Evolutionary conservation across 2,329 filamentous ascomycete species (phyloP), one percentile per base, ranked within the genome.

Genomic region (Cryphonectria parasitica): DNA sequence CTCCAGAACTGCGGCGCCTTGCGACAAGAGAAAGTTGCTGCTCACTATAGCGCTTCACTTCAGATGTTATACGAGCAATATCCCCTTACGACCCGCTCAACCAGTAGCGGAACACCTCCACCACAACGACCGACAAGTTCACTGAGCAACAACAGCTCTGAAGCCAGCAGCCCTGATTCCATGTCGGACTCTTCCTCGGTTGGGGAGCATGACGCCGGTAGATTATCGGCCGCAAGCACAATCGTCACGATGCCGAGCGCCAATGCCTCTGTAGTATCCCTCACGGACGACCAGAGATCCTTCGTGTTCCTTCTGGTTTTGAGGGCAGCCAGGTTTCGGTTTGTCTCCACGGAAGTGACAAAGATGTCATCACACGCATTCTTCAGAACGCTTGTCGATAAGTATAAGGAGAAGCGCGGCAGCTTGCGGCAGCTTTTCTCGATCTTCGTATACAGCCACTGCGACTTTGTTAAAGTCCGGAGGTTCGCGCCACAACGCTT

Each of bases 391-490:
- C 64, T 69, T 13, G 31, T 61, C 5, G 15, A 60, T 13, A 62
- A 28, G 1, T 66, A 69, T 7, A 66, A 66, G 13, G n/a, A 41
- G 19, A 69, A 61, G 19, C 63, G 68, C 19, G 63, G 68, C 7
- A 39, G 41, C 41, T 17, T 64, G 39, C 63, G 68, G 3, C 68
- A 54, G 8, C 7, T 66, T n/a, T 31, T 69, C 15, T 69, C 68
- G 28, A 61, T 66, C 17, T 69, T 61, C 6, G 68, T 66, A 8
- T 69, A 61, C 28, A 62, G 41, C 52, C 68, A 69, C 63, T 66
- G 41, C 13, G 68, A 69, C 31, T 69, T 69, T 45, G 68, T 69
- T n/a, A 66, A 66, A 36, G 63, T 62, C 1, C 52, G 43, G 52
- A 31, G 68, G n/a, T 69, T 60, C 11, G 52, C 68, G 3, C 68